Base-by-base conservation (phyloP, 306 rosid genomes). In the Sechiopsis laciniata region DNA sequence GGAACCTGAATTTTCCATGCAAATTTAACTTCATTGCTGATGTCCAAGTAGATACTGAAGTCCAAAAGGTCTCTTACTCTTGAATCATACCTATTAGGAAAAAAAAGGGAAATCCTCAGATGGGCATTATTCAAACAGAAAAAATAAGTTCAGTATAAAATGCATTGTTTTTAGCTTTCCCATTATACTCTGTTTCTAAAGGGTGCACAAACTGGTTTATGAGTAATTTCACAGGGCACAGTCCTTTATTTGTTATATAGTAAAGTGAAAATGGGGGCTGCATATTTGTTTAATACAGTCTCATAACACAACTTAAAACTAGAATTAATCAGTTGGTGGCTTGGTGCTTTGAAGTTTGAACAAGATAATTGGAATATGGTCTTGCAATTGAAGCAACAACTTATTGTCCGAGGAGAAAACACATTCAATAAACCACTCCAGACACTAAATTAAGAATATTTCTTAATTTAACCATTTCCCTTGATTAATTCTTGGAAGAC, bases 1-100 rank as follows among this genome's bases (percentile, higher is more conserved):
- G 32, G 52, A 72, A 94, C 99, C 99, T 95, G 99, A 84, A 95
- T 95, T 88, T 95, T 95, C 99, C 99, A 95, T 16, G 99, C 97
- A 71, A 95, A 95, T 74, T 95, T 95, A 24, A 95, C 99, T 78
- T 95, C 99, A 78, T 95, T 89, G 83, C 99, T 95, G 82, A 95
- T 95, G 84, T 95, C 99, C 85, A 95, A 78, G 89, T 95, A 95
- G 80, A 95, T 91, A 73, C 99, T 91, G 77, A 95, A 95, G 88
- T 95, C 99, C 91, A 95, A 80, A 46, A 95, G 88, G 22, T 91
- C 96, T 77, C 99, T 89, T 2, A 95, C 99, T 60, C 99, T 83
- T 22, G 88, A 2, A 79, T 95, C 99, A 78, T 62, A 95, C 97
- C 99, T 95, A 67, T 46, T 40, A 46, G 14, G 45, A 1, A 7